Conservation (phyloP, 75 land plant genomes). For the Chamaecyparis obtusa region DNA sequence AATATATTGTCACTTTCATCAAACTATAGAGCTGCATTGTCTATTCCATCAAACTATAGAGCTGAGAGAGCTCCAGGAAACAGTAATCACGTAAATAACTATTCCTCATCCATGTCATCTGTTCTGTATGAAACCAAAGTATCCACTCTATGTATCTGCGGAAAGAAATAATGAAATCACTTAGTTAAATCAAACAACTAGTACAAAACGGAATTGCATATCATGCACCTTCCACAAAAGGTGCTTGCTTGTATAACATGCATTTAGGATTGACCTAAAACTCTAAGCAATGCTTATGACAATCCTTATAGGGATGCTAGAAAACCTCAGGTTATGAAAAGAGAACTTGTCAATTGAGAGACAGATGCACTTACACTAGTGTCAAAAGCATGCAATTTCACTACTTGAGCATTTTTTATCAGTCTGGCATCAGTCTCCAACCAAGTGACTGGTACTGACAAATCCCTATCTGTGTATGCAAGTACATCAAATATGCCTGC, state of each 20-base stretch:
- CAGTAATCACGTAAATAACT: neutral
- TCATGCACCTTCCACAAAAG: neutral
- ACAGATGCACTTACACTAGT: constrained; percentile 58
- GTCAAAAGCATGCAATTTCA: constrained; percentile 87
- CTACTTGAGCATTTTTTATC: constrained; percentile 88
- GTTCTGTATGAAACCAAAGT: constrained; percentile 87
- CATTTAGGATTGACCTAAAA: no score
- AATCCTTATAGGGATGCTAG: neutral
- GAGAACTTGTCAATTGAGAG: neutral
- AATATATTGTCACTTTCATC: neutral
- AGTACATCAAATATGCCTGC: constrained; percentile 84
- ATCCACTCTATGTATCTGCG: constrained; percentile 89
- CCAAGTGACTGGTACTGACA: constrained; percentile 84
- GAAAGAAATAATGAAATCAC: constrained; percentile 9
- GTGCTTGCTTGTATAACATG: no score
- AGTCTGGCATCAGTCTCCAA: constrained; percentile 90
- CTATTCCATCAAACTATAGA: neutral
- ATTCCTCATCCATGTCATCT: constrained; percentile 63
- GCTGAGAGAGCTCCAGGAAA: neutral
- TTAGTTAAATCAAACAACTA: neutral
- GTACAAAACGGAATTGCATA: neutral
- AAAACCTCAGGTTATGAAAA: neutral
- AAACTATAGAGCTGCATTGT: neutral
- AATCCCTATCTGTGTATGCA: constrained; percentile 92
- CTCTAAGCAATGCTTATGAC: neutral